Evolutionary conservation across 305 asterid species (phyloP).

Genomic region (Fraxinus floribunda): DNA sequence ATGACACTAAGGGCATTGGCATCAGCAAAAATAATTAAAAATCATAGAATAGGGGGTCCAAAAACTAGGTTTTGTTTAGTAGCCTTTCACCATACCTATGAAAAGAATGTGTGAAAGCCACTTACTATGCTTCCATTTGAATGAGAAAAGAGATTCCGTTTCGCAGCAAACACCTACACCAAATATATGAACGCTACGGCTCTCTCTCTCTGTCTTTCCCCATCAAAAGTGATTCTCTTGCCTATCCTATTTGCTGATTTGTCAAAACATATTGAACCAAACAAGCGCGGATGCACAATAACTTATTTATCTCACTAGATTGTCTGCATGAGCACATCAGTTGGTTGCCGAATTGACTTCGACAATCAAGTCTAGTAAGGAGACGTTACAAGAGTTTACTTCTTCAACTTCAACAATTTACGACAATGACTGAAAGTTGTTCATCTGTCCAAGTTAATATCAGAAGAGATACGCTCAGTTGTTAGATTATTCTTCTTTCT

Average conservation of each 20-base stretch:
- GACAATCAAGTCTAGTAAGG: background rate
- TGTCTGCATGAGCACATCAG: background rate
- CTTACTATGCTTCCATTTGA: conserved; percentile 5
- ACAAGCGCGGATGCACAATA: background rate
- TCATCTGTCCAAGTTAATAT: background rate
- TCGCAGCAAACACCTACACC: background rate
- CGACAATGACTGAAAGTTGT: background rate
- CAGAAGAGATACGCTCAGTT: background rate
- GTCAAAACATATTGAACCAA: background rate
- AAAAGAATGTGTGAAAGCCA: conserved; percentile 13
- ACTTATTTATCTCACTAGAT: background rate
- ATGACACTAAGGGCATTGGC: conserved; percentile 28
- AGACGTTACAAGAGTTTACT: background rate
- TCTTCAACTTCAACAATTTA: background rate
- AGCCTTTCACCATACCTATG: conserved; percentile 9
- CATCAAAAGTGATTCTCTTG: background rate
- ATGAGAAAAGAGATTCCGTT: background rate
- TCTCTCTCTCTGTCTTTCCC: background rate
- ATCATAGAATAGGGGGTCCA: conserved; percentile 15
- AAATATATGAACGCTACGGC: background rate
- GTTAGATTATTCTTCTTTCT: background rate
- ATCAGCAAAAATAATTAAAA: background rate
- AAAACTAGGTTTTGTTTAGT: conserved; percentile 13
- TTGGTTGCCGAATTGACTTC: background rate
- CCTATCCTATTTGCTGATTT: background rate